A percentile compares a stretch with the other conserved stretches of the same genome.
Conservation (phyloP, 2,329 filamentous ascomycete genomes). For the Epichloe aotearoae region DNA sequence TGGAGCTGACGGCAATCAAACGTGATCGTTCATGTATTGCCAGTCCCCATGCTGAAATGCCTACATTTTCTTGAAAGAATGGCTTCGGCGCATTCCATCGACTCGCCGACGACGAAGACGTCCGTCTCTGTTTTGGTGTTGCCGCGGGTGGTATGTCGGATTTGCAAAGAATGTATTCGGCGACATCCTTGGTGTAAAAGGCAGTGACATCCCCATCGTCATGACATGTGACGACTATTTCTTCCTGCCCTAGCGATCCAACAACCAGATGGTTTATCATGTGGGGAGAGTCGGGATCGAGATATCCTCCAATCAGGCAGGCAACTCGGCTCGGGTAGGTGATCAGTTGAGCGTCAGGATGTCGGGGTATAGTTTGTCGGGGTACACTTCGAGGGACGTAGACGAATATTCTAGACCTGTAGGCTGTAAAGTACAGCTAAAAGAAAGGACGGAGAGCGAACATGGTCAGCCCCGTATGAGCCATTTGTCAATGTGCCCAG, state of each 20-base stretch:
- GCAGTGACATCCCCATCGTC: conserved; percentile 66
- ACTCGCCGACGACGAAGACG: conserved; percentile 1
- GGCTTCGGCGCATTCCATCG: conserved; percentile 16
- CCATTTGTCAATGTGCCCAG: neutral
- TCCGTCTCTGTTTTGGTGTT: conserved; percentile 4
- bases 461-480: conserved; percentile 1
- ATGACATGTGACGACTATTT: conserved; percentile 53
- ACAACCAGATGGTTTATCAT: conserved; percentile 56
- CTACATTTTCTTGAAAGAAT: conserved; percentile 68
- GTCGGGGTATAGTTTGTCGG: conserved; percentile 32
- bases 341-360: conserved; percentile 37
- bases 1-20: conserved; percentile 75
- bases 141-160: conserved; percentile 1
- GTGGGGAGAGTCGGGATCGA: conserved; percentile 41
- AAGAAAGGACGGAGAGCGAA: neutral
- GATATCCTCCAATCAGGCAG: conserved; percentile 32
- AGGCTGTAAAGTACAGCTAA: conserved; percentile 49
- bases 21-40: conserved; percentile 71
- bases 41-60: conserved; percentile 74
- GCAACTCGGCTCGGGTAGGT: conserved; percentile 29
- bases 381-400: conserved; percentile 35
- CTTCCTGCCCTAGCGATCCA: conserved; percentile 54
- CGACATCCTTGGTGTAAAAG: conserved; percentile 48
- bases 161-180: conserved; percentile 26
- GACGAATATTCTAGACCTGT: conserved; percentile 42